Conservation (phyloP, 495 filamentous ascomycete genomes). For the Hyphodiscus hymeniophilus region DNA sequence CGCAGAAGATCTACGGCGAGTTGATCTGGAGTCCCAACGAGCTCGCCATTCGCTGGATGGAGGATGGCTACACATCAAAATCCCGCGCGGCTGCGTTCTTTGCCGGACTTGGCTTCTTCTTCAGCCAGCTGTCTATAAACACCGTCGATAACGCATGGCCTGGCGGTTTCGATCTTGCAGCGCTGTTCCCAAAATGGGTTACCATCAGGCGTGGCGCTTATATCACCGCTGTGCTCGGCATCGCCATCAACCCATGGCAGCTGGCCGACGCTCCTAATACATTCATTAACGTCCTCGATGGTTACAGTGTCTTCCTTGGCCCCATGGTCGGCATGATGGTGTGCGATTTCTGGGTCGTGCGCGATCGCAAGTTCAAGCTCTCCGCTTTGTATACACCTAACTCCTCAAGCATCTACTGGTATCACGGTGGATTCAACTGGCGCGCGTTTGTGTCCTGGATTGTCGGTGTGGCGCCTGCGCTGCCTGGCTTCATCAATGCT, state of each 20-base stretch:
- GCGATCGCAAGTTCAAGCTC: constrained; percentile 26
- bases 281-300: constrained; percentile 40
- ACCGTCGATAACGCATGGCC: constrained; percentile 27
- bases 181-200: constrained; percentile 36
- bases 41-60: constrained; percentile 23
- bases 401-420: constrained; percentile 30
- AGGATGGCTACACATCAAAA: constrained; percentile 10
- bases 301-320: constrained; percentile 39
- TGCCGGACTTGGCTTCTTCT: constrained; percentile 19
- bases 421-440: constrained; percentile 30
- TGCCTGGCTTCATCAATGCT: constrained; percentile 18
- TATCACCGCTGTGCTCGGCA: constrained; percentile 30
- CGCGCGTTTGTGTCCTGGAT: constrained; percentile 34
- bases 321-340: constrained; percentile 15
- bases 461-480: constrained; percentile 23
- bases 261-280: constrained; percentile 36
- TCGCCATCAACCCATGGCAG: constrained; percentile 40
- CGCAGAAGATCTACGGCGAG: constrained; percentile 25
- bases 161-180: constrained; percentile 35
- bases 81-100: constrained; percentile 26
- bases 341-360: constrained; percentile 33
- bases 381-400: constrained; percentile 27
- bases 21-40: constrained; percentile 32
- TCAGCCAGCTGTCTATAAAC: constrained; percentile 25
- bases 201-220: constrained; percentile 38